Evolutionary conservation across 1,284 basidiomycete genomes (phyloP).

Genomic region (Cystobasidiaceae sp.): DNA sequence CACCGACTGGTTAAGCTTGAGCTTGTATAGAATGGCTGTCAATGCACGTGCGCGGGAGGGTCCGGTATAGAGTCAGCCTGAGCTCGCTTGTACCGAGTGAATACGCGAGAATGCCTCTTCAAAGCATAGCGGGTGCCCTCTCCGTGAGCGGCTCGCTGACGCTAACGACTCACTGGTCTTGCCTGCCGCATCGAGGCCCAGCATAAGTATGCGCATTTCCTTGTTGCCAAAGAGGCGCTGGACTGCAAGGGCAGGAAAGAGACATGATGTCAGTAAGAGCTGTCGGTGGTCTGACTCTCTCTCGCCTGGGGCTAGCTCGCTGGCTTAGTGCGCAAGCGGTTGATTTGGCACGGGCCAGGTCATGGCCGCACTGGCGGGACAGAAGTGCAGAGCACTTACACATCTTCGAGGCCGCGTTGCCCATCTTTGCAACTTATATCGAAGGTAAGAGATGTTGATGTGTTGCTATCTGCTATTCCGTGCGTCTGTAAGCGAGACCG

Average conservation of each 20-base stretch:
- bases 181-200: conserved; percentile 58
- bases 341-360: no score
- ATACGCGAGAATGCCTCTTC: no score
- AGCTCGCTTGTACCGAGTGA: no score
- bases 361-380: no score
- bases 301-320: neutral
- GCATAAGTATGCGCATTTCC: conserved; percentile 46
- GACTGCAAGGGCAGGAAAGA: neutral
- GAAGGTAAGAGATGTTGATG: neutral
- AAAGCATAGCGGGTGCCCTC: neutral
- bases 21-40: conserved; percentile 54
- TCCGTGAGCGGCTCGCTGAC: neutral
- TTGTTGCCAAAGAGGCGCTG: conserved; percentile 44
- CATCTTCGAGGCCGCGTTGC: conserved; percentile 27
- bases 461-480: neutral
- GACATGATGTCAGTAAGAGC: conserved; percentile 27
- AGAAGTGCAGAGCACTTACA: no score
- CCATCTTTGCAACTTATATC: neutral
- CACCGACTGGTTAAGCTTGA: conserved; percentile 51
- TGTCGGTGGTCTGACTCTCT: conserved; percentile 56
- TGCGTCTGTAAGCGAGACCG: no score
- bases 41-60: no score
- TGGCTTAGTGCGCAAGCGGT: conserved; percentile 56
- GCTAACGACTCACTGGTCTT: conserved; percentile 66
- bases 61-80: no score